Base-by-base conservation (phyloP, 331 rosid species). In the Quercus phellos region DNA sequence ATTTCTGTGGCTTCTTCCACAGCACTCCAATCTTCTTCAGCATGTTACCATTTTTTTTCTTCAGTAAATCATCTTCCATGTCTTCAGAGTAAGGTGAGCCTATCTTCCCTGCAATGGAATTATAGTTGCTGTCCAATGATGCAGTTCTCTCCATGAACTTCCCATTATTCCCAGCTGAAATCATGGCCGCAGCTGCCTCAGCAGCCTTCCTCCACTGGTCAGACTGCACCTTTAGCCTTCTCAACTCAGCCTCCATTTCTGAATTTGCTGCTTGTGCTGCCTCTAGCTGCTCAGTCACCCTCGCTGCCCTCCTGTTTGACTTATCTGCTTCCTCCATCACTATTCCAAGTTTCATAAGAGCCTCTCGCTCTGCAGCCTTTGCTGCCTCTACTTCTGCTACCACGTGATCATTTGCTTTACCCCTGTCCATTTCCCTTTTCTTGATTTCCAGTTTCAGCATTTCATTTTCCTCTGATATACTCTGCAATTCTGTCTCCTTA, bases 171-270 rank as follows among this genome's bases (percentile, higher is more conserved):
- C 97, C 98, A 0, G 93, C 88, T 4, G 99, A 90, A 71, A 95
- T 90, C 86, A 93, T 93, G 14, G 98, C 60, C 3, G 98, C 98
- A 7, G 99, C 99, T 1, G 99, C 98, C 70, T 95, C 99, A 3
- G 99, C 99, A 6, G 99, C 99, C 74, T 95, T 95, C 80, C 98
- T 93, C 98, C 97, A 95, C 59, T 95, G 99, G 80, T 70, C 74
- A 21, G 74, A 70, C 74, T 70, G 74, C 35, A 70, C 74, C 21
- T 70, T 70, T 26, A 70, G 34, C 74, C 24, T 70, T 70, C 74
- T 70, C 74, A 70, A 21, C 74, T 70, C 74, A 2, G 58, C 58
- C 46, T 70, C 74, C 74, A 70, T 70, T 70, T 70, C 74, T 42
- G 74, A 70, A 70, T 70, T 70, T 22, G 83, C 84, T 12, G 76